Evolutionary conservation across 768 basidiomycete genomes (phyloP).

Genomic region (Grammothele lineata): DNA sequence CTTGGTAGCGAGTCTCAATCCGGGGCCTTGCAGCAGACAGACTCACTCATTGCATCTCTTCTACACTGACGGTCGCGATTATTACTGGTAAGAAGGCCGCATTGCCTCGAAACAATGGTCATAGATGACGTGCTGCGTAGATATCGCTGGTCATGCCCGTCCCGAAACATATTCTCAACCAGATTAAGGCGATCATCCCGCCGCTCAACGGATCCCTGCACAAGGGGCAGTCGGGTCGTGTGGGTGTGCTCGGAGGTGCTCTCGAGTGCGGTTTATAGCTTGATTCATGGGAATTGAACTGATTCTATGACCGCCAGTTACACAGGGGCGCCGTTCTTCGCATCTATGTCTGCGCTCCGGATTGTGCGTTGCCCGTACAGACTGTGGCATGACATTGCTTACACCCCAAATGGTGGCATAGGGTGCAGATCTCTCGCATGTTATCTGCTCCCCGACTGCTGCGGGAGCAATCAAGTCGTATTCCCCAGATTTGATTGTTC

Average conservation of each 20-base stretch:
- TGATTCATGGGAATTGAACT: not conserved
- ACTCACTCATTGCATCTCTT: too few species aligned
- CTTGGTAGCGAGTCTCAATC: too few species aligned
- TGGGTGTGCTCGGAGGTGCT: conserved; percentile 92
- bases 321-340: conserved; percentile 95
- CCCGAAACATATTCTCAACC: conserved; percentile 55
- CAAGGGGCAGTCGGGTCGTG: conserved; percentile 96
- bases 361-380: conserved; percentile 45
- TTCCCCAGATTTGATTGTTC: conserved; percentile 95
- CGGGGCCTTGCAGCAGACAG: too few species aligned
- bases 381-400: too few species aligned
- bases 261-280: conserved; percentile 56
- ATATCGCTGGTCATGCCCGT: too few species aligned
- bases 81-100: too few species aligned
- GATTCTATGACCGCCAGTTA: conserved; percentile 49
- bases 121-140: too few species aligned
- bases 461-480: conserved; percentile 95
- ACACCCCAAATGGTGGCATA: too few species aligned
- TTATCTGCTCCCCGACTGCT: conserved; percentile 93
- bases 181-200: conserved; percentile 82
- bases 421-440: conserved; percentile 95
- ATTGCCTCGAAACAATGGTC: too few species aligned
- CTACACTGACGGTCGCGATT: too few species aligned
- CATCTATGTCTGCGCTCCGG: conserved; percentile 84
- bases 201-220: conserved; percentile 85